Base-by-base conservation (phyloP, 768 basidiomycete species). In the Mycena albidolilacea region DNA sequence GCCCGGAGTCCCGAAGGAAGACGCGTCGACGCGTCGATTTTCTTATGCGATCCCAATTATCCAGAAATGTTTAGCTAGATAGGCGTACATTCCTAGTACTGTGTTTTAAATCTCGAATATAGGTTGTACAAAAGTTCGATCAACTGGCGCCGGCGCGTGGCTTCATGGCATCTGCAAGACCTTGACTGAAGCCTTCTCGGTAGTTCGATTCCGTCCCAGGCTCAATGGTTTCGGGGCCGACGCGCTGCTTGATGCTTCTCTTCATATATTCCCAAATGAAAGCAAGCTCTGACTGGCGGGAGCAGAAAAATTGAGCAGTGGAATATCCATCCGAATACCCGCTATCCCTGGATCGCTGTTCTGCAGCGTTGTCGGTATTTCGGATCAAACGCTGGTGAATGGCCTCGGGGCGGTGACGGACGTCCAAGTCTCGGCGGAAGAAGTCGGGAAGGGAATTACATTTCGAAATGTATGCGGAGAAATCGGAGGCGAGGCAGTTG, bases 251-350 rank as follows among this genome's bases (percentile, higher is more conserved):
- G 37, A 82, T 80, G 46, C 83, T 85, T 72, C 92, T 91, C 19
- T 41, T 70, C n/a, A 92, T 85, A 76, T 87, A 92, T 75, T 93
- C 92, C 7, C 85, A 88, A 19, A 80, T 79, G 77, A 93, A 93
- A 0, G 92, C 92, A 1, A 92, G 83, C 72, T 83, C 87, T 38
- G 87, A 88, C 78, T 84, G 83, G 57, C 85, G 80, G 9, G 80
- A 76, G 2, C 89, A 89, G 79, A 93, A 93, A 11, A 85, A 81
- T 75, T 85, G 87, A 2, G 89, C 90, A 0, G 90, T 87, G 1
- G 82, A 79, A 72, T 87, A 88, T 0, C 93, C 93, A 72, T 93
- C 90, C 21, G 83, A 81, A 78, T 92, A 92, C 0, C 92, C 93
- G 62, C 82, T 81, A 14, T 82, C 59, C 39, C 70, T 71, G 10